Evolutionary conservation across 495 filamentous ascomycete species (phyloP).

Genomic region (Lepidopterella palustris): DNA sequence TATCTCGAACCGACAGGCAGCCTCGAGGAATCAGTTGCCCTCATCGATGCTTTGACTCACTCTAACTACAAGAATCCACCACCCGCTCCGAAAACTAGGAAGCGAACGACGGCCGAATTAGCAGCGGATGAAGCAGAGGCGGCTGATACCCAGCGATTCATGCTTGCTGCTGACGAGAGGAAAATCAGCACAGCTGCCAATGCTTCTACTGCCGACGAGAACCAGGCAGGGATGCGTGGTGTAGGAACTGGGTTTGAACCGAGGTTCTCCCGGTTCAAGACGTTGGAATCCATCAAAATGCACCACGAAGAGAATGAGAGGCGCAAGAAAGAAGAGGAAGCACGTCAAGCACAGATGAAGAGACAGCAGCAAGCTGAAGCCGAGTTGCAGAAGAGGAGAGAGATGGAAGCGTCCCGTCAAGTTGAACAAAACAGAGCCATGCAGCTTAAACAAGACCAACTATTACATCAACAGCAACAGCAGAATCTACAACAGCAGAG

Average conservation of each 20-base stretch:
- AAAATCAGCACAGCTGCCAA: constrained; percentile 54
- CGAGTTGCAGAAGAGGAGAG: constrained; percentile 22
- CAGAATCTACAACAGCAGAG: constrained; percentile 36
- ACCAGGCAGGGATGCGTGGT: constrained; percentile 42
- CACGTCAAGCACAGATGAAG: constrained; percentile 43
- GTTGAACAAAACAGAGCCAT: constrained; percentile 4
- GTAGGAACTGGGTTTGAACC: constrained; percentile 69
- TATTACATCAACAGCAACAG: constrained; percentile 25
- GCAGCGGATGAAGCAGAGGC: constrained; percentile 88
- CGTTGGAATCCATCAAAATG: constrained; percentile 74
- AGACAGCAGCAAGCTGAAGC: constrained; percentile 43
- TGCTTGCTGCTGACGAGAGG: constrained; percentile 90
- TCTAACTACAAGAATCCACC: constrained; percentile 67
- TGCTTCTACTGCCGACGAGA: constrained; percentile 61
- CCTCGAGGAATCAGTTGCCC: constrained; percentile 56
- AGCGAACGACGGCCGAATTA: constrained; percentile 89
- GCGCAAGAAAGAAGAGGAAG: constrained; percentile 55
- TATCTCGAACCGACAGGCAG: constrained; percentile 66
- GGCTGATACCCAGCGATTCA: constrained; percentile 79
- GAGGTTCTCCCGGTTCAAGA: constrained; percentile 84
- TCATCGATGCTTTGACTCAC: constrained; percentile 64
- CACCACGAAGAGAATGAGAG: constrained; percentile 68
- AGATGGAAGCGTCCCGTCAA: constrained; percentile 12
- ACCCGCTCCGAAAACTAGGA: constrained; percentile 79
- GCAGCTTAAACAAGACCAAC: constrained; percentile 11